A percentile compares a stretch with the other conserved stretches of the same genome.
These are phyloP conservation scores for Candida schatavii DNA, from an alignment of 805 yeast genomes.

Conservation along the genomic window DNA sequence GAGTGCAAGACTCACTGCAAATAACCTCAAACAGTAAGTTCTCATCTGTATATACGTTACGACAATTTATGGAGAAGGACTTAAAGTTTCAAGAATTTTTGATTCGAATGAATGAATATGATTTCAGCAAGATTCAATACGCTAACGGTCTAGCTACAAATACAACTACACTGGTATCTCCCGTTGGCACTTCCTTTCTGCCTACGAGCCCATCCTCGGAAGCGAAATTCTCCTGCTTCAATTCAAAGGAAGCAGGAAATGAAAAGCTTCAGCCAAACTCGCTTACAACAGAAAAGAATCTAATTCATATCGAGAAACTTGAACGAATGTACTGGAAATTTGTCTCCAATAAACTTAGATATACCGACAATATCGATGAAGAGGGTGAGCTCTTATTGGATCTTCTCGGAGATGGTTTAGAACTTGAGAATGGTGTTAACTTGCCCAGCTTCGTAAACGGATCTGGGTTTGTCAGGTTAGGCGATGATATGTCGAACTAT, in stretches of 20 bases:
- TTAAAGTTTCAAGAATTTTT: conserved; percentile 37
- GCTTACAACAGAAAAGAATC: conserved; percentile 11
- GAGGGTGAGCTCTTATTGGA: conserved; percentile 18
- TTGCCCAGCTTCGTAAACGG: conserved; percentile 28
- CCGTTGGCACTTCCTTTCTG: not conserved
- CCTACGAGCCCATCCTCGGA: not conserved
- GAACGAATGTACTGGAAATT: conserved; percentile 46
- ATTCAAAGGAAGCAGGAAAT: not conserved
- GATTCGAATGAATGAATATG: conserved; percentile 13
- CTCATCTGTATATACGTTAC: conserved; percentile 52
- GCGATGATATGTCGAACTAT: conserved; percentile 26
- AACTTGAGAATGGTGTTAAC: conserved; percentile 24
- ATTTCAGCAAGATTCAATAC: conserved; percentile 8
- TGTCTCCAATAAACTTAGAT: conserved; percentile 17
- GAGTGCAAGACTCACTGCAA: conserved; percentile 17
- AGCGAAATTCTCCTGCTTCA: not conserved
- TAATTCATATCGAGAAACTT: conserved; percentile 18
- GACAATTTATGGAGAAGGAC: conserved; percentile 59
- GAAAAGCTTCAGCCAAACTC: not conserved
- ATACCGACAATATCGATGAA: conserved; percentile 27
- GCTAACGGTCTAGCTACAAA: not conserved
- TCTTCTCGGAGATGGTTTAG: conserved; percentile 20
- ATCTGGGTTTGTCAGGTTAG: conserved; percentile 34
- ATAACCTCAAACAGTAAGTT: conserved; percentile 23
- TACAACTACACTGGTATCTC: not conserved